Evolutionary conservation across 2,329 filamentous ascomycete genomes (phyloP), one percentile per base, ranked within the genome.

Genomic region (Nothomitra cinnamomea): DNA sequence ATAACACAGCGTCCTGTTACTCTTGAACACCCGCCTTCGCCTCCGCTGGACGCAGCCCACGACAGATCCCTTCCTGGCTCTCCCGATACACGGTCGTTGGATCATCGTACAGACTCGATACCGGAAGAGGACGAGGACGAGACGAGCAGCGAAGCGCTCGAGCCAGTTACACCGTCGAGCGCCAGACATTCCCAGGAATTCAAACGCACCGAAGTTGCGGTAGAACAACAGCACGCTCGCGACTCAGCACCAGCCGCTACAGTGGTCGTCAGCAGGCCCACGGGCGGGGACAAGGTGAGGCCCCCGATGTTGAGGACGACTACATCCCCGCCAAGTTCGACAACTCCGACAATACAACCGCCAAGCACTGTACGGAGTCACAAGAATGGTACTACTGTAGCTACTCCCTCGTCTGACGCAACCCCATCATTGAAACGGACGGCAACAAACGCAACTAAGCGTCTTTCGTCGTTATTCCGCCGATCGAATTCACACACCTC

Each of bases 401-500:
- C 53, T 51, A 17, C 40, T 13, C 17, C 59, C 8, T 19, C 51
- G 40, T 21, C 51, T 17, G 22, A 35, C 40, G 22, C 50, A 32
- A 35, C 42, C 22, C 51, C 54, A 40, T 51, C 41, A 45, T 36
- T 48, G 38, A 49, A 53, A 22, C 38, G 32, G 41, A 49, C 35
- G 21, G 21, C 36, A 38, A 52, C 24, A 32, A 42, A 53, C 42
- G 45, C 56, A 12, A 47, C 51, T 15, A 35, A 54, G 32, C 28
- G 53, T 6, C 8, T 63, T 52, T 59, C 55, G 50, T 57, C 61
- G 15, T 38, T 62, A 42, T 63, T 63, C 45, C 60, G 59, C n/a
- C 56, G 56, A 15, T 51, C 54, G 13, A 58, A 55, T 51, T 45
- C 53, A 21, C 45, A 58, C 25, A 35, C 50, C 10, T 49, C 45